phyloP scores from a whole-genome alignment of 306 rosid genomes.

The Trichosanthes truncata region DNA sequence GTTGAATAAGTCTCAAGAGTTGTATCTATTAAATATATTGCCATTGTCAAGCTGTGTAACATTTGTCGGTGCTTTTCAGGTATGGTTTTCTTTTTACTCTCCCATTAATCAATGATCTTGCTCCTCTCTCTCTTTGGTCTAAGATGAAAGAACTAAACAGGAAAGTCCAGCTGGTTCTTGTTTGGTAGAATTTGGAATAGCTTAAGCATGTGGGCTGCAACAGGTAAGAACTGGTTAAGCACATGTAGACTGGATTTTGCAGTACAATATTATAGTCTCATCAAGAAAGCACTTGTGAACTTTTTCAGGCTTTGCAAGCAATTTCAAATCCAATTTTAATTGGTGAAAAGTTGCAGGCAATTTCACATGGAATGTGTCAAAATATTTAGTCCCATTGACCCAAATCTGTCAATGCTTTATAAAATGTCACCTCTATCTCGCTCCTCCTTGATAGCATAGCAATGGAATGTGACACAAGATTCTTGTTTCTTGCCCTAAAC shows the following conservation, averaged over 20 bases:
- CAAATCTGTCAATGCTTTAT: neutral
- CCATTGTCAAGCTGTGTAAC: neutral
- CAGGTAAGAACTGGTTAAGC: neutral
- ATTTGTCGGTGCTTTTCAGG: neutral
- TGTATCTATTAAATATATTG: too few species aligned
- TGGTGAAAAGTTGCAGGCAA: neutral
- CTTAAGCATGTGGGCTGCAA: neutral
- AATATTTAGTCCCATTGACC: neutral
- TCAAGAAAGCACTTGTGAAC: neutral
- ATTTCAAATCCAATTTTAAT: neutral
- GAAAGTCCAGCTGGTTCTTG: neutral
- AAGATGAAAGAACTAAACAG: neutral
- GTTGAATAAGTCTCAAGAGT: neutral
- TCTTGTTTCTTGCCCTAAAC: neutral
- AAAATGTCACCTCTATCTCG: neutral
- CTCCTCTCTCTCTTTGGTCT: neutral
- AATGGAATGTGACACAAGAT: neutral
- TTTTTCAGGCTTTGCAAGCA: neutral
- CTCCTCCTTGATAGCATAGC: neutral
- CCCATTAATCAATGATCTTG: neutral
- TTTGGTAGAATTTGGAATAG: neutral
- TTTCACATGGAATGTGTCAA: neutral
- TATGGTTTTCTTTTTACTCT: neutral
- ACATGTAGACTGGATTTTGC: neutral
- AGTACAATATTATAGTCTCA: neutral